Evolutionary conservation across 306 rosid species (phyloP), one percentile per base, ranked within the genome.

Genomic region (Dalbergia oliveri): DNA sequence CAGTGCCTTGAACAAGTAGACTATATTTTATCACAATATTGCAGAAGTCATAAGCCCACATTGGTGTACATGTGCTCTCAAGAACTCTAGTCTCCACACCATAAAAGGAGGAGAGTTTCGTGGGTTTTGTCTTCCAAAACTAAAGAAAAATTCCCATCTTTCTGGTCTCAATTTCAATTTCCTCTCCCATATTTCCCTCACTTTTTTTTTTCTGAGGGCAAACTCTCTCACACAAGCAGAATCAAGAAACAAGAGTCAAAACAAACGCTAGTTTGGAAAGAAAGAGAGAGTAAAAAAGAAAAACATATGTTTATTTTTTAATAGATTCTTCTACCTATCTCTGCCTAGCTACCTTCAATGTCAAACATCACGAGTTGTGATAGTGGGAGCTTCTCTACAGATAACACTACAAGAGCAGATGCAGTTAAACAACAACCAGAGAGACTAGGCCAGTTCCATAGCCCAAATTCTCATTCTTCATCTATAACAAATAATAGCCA

Each of bases 341-440:
- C 61, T 41, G 70, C 58, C 10, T 47, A 47, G 21, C 59, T 18
- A 7, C 54, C 60, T 75, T 64, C 86, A 86, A 90, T 88, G 94
- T 92, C 97, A 83, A 92, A 85, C 83, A 84, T 89, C 87, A 86
- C 95, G 77, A 88, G 90, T 15, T 79, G 92, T 81, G 89, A 81
- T 34, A 91, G 87, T 87, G 88, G 94, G 80, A 88, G 93, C 78
- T 86, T 89, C 66, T 87, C 91, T 58, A 83, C 92, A 5, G 91
- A 82, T 73, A 87, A 87, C 57, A 50, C 57, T 50, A 87, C 6
- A 31, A 44, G 47, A 61, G 88, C 65, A 59, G 83, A 76, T n/a
- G 90, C 56, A 18, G 80, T 66, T 66, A 83, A 85, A 33, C 87
- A 70, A 11, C 82, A 73, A 58, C 16, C 72, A 51, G 86, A 73